These are phyloP conservation scores for Alternaria infectoria DNA, from an alignment of 2,329 filamentous ascomycete genomes.

Conservation along the genomic window DNA sequence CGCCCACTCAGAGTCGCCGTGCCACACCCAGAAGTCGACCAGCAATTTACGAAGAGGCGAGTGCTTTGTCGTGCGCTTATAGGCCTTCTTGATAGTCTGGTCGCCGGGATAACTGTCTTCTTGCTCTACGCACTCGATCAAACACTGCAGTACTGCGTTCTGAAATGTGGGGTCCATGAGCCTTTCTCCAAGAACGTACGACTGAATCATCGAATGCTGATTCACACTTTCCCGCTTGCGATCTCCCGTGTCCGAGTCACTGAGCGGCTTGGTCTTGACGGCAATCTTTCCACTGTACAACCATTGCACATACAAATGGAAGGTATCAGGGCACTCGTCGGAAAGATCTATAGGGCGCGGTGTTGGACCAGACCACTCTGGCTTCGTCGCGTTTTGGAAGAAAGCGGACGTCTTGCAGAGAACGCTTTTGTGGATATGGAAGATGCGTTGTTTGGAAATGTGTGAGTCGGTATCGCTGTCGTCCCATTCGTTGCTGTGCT, in stretches of 20 bases:
- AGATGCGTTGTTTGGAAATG: not conserved
- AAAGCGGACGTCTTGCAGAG: not conserved
- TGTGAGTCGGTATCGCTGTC: not conserved
- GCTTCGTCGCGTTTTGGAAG: not conserved
- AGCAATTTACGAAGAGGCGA: not conserved
- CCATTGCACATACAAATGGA: not conserved
- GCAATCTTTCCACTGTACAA: not conserved
- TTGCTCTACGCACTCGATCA: not conserved
- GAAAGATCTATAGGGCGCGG: not conserved
- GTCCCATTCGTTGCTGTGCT: not conserved
- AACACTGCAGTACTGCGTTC: not conserved
- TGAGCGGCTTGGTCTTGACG: not conserved
- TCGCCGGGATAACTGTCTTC: too few species aligned
- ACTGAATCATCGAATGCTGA: not conserved
- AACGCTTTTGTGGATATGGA: not conserved
- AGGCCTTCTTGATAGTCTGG: too few species aligned
- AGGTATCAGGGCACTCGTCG: not conserved
- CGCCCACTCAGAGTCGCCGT: not conserved
- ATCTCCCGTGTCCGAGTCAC: not conserved
- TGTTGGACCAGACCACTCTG: not conserved
- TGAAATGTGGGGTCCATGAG: not conserved
- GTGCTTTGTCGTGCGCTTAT: not conserved
- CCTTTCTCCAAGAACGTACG: not conserved
- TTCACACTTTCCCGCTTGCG: not conserved
- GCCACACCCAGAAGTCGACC: not conserved